These are phyloP conservation scores for Gaillardinia entomophila DNA, from an alignment of 805 yeast species.

Conservation along the genomic window DNA sequence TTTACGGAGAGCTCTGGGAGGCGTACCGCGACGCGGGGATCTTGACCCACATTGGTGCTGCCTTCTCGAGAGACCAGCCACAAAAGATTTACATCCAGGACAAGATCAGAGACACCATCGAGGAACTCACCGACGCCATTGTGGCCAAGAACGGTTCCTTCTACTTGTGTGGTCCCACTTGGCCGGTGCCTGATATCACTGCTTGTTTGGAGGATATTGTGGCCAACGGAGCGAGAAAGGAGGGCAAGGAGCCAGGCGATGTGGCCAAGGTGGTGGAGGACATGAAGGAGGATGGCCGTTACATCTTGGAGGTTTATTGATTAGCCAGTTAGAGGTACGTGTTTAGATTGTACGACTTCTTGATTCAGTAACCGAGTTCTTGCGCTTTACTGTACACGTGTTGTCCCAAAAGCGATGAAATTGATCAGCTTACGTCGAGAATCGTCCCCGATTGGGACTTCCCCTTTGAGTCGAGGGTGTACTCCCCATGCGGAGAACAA, in stretches of 20 bases:
- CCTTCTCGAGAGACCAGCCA: slow-evolving; percentile 96
- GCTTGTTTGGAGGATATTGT: slow-evolving; percentile 83
- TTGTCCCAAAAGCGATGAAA: no score
- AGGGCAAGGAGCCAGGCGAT: slow-evolving; percentile 60
- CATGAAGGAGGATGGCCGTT: slow-evolving; percentile 87
- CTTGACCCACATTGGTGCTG: slow-evolving; percentile 93
- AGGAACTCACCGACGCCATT: slow-evolving; percentile 72
- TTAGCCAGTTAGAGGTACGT: not conserved
- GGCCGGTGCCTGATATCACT: slow-evolving; percentile 98
- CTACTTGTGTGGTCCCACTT: slow-evolving; percentile 97
- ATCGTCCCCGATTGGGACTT: no score
- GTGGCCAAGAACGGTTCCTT: slow-evolving; percentile 77
- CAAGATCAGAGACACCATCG: slow-evolving; percentile 72
- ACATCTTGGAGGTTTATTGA: slow-evolving; percentile 88
- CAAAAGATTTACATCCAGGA: slow-evolving; percentile 94
- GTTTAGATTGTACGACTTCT: no score
- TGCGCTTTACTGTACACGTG: no score
- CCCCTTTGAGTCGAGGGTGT: no score
- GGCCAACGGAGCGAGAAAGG: slow-evolving; percentile 58
- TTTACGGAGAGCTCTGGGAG: slow-evolving; percentile 97
- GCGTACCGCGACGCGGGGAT: slow-evolving; percentile 90
- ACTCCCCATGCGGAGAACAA: no score
- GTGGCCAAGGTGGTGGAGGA: slow-evolving; percentile 81
- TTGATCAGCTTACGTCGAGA: no score
- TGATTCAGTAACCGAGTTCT: no score